Evolutionary conservation across 2,329 filamentous ascomycete species (phyloP), one percentile per base, ranked within the genome.

Genomic region (Rhynchosporium graminicola): DNA sequence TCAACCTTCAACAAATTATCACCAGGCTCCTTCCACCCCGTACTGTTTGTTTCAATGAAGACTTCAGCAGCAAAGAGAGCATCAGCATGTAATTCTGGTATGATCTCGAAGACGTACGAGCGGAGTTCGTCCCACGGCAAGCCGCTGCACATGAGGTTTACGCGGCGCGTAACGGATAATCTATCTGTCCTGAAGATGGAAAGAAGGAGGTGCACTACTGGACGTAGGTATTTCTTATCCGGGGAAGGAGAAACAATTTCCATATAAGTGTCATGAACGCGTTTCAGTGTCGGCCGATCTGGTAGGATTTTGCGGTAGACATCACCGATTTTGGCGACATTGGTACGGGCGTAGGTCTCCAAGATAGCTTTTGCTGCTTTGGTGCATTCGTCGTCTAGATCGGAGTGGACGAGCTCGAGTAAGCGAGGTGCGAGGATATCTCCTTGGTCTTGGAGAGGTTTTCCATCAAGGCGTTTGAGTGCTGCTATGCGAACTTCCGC

Each of bases 61-160:
- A 38, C 8, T 6, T 54, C 52, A 29, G 50, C 47, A 7, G 20
- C 31, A 10, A 54, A 28, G 5, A 65, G n/a, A 1, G 64, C 64
- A 55, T 65, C 64, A 9, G 64, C 56, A 45, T 63, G 61, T 5
- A 65, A 12, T 31, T 59, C 38, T 12, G 61, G 61, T 12, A 62
- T 20, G 28, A 65, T 60, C 2, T 62, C 61, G 2, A 57, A 31
- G 29, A 65, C 10, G 12, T 62, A 62, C 1, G 48, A 38, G 28
- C 26, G 54, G 3, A 60, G 51, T 15, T 61, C 60, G 1, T 36
- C 40, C 59, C 59, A 63, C 7, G 59, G 59, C 6, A 63, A 47
- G 4, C 47, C 48, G 9, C 13, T 40, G 31, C 62, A 63, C 56
- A 65, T 59, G 4, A 63, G 29, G 8, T 55, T 62, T 4, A 65